Percentiles rank a stretch among this genome's conserved stretches.
phyloP scores from a whole-genome alignment of 257 asterid genomes.

The Apocynum venetum region DNA sequence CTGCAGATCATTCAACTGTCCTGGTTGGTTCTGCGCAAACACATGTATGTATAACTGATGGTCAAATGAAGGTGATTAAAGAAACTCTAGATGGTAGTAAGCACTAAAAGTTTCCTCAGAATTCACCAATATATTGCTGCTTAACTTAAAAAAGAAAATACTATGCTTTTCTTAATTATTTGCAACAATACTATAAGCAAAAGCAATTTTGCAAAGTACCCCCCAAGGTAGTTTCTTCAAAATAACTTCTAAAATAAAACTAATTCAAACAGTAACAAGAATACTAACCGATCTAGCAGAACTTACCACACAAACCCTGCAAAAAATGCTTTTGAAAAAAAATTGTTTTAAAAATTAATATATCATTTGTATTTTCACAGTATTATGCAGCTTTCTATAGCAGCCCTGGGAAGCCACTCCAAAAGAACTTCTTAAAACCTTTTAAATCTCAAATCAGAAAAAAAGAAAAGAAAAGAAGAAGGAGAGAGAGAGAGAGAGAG shows the following conservation, averaged over 20 bases:
- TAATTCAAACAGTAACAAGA: background rate
- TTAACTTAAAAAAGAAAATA: background rate
- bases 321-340: background rate
- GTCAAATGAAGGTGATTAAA: background rate
- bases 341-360: background rate
- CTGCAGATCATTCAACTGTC: slow-evolving; percentile 74
- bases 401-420: background rate
- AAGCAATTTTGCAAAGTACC: background rate
- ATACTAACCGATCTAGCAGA: background rate
- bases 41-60: slow-evolving; percentile 11
- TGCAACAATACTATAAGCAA: background rate
- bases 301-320: too few relatives aligned
- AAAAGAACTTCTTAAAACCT: background rate
- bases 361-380: background rate
- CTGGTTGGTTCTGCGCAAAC: slow-evolving; percentile 57
- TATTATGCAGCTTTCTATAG: background rate
- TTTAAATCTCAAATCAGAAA: background rate
- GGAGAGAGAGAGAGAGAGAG: too few relatives aligned
- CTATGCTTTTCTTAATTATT: background rate
- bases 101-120: background rate
- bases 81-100: background rate
- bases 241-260: background rate
- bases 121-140: background rate
- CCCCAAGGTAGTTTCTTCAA: background rate
- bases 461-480: too few relatives aligned